Evolutionary conservation across 116 monocot genomes (phyloP).

Genomic region (Cymodocea nodosa): DNA sequence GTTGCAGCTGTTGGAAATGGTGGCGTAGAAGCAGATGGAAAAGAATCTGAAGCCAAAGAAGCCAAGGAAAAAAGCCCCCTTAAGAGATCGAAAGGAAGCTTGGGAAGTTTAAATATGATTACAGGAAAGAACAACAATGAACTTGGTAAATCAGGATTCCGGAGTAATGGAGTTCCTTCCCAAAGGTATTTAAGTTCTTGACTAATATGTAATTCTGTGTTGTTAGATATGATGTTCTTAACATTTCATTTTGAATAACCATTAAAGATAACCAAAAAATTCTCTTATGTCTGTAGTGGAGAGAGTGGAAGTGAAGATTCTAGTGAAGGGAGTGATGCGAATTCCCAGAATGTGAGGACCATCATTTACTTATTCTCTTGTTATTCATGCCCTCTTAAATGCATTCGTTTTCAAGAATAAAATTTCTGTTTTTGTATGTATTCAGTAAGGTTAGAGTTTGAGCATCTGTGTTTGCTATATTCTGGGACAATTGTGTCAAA

Average conservation of each 20-base stretch:
- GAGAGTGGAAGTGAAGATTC: constrained; percentile 96
- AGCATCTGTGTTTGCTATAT: too few species aligned
- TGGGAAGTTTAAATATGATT: constrained; percentile 84
- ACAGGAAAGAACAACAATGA: constrained; percentile 75
- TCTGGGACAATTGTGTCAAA: too few species aligned
- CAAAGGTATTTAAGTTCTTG: constrained; percentile 41
- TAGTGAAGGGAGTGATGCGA: constrained; percentile 93
- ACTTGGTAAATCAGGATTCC: constrained; percentile 50
- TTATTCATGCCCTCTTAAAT: too few species aligned
- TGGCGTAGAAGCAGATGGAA: constrained; percentile 52
- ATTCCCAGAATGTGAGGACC: constrained; percentile 79
- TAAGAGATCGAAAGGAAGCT: constrained; percentile 74
- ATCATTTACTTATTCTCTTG: neutral
- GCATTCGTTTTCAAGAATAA: too few species aligned
- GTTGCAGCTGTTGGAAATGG: constrained; percentile 16
- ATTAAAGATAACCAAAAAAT: neutral
- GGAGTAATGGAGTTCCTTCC: constrained; percentile 61
- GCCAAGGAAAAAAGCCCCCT: constrained; percentile 59
- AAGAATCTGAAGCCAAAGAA: constrained; percentile 62
- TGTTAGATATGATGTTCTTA: neutral
- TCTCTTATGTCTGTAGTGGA: constrained; percentile 25
- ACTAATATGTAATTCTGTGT: neutral
- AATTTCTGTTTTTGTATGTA: too few species aligned
- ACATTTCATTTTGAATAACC: neutral
- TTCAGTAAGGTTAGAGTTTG: too few species aligned